These are phyloP conservation scores for Xerophyta viscosa DNA, from an alignment of 106 monocot species.

Conservation along the genomic window DNA sequence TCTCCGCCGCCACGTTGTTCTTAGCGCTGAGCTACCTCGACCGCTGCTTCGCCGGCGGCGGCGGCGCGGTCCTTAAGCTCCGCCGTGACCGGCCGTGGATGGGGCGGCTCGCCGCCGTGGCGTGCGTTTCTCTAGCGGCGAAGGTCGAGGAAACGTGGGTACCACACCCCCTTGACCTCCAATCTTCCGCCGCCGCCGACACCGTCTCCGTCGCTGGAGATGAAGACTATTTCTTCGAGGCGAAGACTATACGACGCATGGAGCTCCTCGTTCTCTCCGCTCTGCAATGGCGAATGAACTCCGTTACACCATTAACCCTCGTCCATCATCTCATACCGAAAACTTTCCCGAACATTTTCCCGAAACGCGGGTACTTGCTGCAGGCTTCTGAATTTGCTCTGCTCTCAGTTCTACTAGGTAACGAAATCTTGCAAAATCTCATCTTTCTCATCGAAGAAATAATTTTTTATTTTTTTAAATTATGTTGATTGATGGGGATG, in stretches of 20 bases:
- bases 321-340: slow-evolving; percentile 24
- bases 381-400: slow-evolving; percentile 34
- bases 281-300: slow-evolving; percentile 68
- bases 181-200: slow-evolving; percentile 13
- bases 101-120: slow-evolving; percentile 45
- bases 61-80: slow-evolving; percentile 12
- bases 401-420: slow-evolving; percentile 45
- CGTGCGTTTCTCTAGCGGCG: slow-evolving; percentile 75
- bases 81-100: slow-evolving; percentile 60
- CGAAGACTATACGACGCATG: slow-evolving; percentile 73
- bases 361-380: slow-evolving; percentile 1
- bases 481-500: too few species aligned
- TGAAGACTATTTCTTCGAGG: slow-evolving; percentile 59
- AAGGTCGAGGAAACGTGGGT: slow-evolving; percentile 86
- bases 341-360: background rate
- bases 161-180: slow-evolving; percentile 81
- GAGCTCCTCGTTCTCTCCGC: slow-evolving; percentile 77
- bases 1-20: slow-evolving; percentile 42
- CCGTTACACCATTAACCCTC: slow-evolving; percentile 64
- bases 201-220: slow-evolving; percentile 5
- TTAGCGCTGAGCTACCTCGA: slow-evolving; percentile 70
- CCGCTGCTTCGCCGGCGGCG: slow-evolving; percentile 32
- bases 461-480: too few species aligned
- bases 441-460: too few species aligned
- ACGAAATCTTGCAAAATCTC: slow-evolving; percentile 5